Evolutionary conservation across 1,284 basidiomycete species (phyloP), one percentile per base, ranked within the genome.

Genomic region (Hortiboletus rubellus): DNA sequence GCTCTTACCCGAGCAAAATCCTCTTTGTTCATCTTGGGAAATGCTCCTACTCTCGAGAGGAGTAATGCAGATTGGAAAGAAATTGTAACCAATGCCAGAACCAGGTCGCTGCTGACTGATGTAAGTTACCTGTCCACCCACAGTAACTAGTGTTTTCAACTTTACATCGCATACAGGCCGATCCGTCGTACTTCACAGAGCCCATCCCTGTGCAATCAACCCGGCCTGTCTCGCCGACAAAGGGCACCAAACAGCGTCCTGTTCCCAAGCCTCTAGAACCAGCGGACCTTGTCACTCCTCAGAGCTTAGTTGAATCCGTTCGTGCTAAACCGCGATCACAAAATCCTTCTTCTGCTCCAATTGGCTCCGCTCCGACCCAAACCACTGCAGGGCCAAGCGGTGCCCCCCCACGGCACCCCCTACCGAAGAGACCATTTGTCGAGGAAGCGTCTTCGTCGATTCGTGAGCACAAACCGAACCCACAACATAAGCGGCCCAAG

Each of bases 1-100:
- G 96, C 97, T 18, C 77, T 99, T 41, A 99, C 97, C 17, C 89
- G 97, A 69, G 94, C 97, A 5, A 92, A 91, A 68, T 94, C 93
- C 24, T 98, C 95, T 8, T 76, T 99, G 11, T 99, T 96, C 71
- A 87, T 99, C 48, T 81, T 99, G 31, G 97, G 97, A 7, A 89
- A 98, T 73, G 89, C 88, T 8, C 77, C 90, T 10, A 96, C 94
- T 3, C 80, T 98, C 10, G 89, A 94, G 69, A 81, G 94, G 53
- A 92, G 92, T 60, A 89, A 98, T 64, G 75, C 80, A 18, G 85
- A 81, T 14, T 98, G 95, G 95, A 82, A 79, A 54, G 76, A 80
- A 31, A 93, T 97, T 41, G 80, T 97, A 24, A 72, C 77, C 10
- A 89, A 98, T 71, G 93, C 95, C 1, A 79, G 84, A 54, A 71